Evolutionary conservation across 2,329 filamentous ascomycete species (phyloP), one percentile per base, ranked within the genome.

Genomic region (Sporothrix inflata): DNA sequence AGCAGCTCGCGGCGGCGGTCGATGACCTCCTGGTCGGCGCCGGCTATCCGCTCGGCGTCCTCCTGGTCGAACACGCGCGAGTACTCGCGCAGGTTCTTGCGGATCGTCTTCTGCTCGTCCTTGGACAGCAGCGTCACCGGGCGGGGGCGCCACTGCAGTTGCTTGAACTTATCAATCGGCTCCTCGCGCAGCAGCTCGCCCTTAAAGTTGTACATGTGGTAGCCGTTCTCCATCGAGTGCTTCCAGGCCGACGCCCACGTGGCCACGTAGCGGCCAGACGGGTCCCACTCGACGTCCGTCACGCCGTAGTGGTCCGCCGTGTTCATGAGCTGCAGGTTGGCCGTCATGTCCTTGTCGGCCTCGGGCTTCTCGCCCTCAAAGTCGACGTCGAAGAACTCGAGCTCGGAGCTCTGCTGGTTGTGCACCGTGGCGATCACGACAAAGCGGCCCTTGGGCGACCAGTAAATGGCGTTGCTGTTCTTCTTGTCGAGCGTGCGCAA

Each of bases 381-480:
- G 83, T 98, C 96, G 77, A 98, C 88, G 80, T 99, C 96, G 86
- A 91, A 98, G 85, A 99, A 99, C 80, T 99, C 96, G 73, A 99
- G 90, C 75, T 99, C 96, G 75, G 94, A 97, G 83, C 91, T 95
- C 83, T 97, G 93, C 80, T 94, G 91, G 78, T 94, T 98, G 83
- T 93, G 90, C 70, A 99, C 93, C 12, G 96, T 97, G 70, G 94
- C 96, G 71, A 99, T 90, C 63, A 98, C 91, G 49, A 98, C 95
- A 79, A 99, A 99, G 66, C 96, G 91, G 70, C 96, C 96, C 82
- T 91, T 93, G 30, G 96, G 96, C 24, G 94, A 97, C 96, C 96
- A 99, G 89, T 98, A 98, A 79, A 99, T 99, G 76, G 93, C 94
- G 80, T 99, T 99, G 88, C 92, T 97, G 84, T 97, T 98, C 90